phyloP scores from a whole-genome alignment of 1,284 basidiomycete species.

The Porogramme epimiltina region DNA sequence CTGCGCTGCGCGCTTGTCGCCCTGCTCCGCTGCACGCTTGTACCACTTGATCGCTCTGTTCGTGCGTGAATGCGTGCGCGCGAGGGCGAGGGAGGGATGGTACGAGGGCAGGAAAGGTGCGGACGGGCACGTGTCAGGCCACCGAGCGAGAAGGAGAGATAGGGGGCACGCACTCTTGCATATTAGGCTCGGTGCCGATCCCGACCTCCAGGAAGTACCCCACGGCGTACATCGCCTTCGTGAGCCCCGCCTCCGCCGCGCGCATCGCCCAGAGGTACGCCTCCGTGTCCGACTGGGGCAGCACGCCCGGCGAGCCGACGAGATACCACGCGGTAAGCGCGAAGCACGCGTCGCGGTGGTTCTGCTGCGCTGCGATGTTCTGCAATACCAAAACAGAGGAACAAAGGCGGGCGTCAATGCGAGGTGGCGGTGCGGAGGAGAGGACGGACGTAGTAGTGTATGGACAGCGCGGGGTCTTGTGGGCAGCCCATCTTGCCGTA shows the following conservation, averaged over 20 bases:
- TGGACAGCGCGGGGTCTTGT: constrained; percentile 95
- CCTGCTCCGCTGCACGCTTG: constrained; percentile 88
- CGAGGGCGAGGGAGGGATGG: too few species aligned
- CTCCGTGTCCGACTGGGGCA: constrained; percentile 98
- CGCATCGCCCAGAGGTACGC: constrained; percentile 94
- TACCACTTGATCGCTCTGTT: constrained; percentile 83
- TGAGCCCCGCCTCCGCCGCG: constrained; percentile 86
- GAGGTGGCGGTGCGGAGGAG: constrained; percentile 1
- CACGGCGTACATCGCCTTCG: constrained; percentile 95
- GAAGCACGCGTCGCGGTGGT: constrained; percentile 96
- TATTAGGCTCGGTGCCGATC: constrained; percentile 75
- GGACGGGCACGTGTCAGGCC: too few species aligned
- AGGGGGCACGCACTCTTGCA: constrained; percentile 67
- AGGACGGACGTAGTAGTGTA: constrained; percentile 92
- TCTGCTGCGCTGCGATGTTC: constrained; percentile 98
- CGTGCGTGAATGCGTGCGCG: not conserved
- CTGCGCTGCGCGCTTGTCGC: constrained; percentile 92
- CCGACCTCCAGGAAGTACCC: constrained; percentile 98
- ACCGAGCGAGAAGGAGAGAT: too few species aligned
- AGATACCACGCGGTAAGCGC: constrained; percentile 99
- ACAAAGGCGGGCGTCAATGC: constrained; percentile 4
- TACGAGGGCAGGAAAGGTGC: too few species aligned
- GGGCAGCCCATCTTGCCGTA: constrained; percentile 99
- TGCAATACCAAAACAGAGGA: constrained; percentile 40
- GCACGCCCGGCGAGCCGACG: constrained; percentile 95